Base-by-base conservation (phyloP, 176 grass and related monocot genomes). In the Carex scoparia region DNA sequence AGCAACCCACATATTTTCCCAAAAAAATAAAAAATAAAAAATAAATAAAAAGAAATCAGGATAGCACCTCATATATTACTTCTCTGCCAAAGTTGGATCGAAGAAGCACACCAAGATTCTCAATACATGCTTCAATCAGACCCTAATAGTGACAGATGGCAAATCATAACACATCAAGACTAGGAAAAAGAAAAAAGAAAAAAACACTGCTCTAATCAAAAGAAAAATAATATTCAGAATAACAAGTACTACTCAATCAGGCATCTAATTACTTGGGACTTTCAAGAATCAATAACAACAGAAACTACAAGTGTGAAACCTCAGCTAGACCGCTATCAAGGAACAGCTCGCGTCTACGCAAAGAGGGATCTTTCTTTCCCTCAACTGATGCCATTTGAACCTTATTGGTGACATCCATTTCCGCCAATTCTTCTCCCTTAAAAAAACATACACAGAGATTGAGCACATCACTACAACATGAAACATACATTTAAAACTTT, bases 51-150 rank as follows among this genome's bases (percentile, higher is more conserved):
- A 10, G 33, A 78, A 78, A 78, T 57, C 28, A 78, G 74, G 28
- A 33, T 12, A 85, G 79, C 35, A 98, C 95, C 95, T 98, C 91
- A 68, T 88, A 93, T 35, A 98, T 66, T 48, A 98, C 18, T 84
- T 98, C 93, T 90, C 94, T 98, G 75, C 91, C 90, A 5, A 95
- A 95, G 87, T 95, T 98, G 63, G 93, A 85, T 79, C 85, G 69
- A 83, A 98, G 93, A 77, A 95, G 84, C 61, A 87, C 89, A 9
- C 91, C 93, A 73, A 73, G 87, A 92, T 93, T 95, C 76, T 92
- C 86, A 31, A 87, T 83, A 58, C 91, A 95, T 55, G 71, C 87
- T 81, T 89, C 69, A 18, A 98, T 65, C 56, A 98, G 93, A 89
- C 51, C 73, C 93, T 98, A 78, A 78, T 33, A 78, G 51, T 51